phyloP scores from a whole-genome alignment of 164 flowering plant species.

The Dillenia turbinata region DNA sequence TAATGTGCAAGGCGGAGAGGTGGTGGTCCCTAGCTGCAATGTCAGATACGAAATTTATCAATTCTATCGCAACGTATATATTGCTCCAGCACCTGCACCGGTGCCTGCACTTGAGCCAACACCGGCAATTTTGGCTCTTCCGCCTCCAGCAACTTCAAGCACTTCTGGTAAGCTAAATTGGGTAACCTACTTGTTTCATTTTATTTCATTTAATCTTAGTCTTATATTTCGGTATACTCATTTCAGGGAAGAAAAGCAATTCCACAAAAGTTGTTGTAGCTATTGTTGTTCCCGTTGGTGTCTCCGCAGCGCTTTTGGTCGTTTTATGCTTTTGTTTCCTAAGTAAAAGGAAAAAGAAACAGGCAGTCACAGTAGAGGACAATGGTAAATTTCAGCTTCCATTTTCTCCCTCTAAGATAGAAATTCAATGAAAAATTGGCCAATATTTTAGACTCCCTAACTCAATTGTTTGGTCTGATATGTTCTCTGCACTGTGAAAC shows the following conservation, averaged over 20 bases:
- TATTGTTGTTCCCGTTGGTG: slow-evolving; percentile 17
- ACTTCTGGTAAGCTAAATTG: too few species aligned
- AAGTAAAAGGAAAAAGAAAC: slow-evolving; percentile 1
- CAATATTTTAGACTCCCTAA: too few species aligned
- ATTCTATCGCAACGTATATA: slow-evolving; percentile 12
- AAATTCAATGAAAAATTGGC: too few species aligned
- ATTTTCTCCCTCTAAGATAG: too few species aligned
- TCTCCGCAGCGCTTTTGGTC: slow-evolving; percentile 5
- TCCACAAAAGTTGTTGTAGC: slow-evolving; percentile 9
- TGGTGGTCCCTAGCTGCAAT: slow-evolving; percentile 28
- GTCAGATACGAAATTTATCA: slow-evolving; percentile 27
- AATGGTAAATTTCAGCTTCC: too few species aligned
- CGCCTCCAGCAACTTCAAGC: too few species aligned
- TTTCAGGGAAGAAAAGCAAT: slow-evolving; percentile 7
- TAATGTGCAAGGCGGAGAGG: slow-evolving; percentile 19
- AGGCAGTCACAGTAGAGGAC: too few species aligned
- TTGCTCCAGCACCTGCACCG: slow-evolving; percentile 11
- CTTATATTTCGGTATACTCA: background rate
- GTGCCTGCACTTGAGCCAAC: background rate
- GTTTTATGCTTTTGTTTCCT: slow-evolving; percentile 2
- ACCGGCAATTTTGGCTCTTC: too few species aligned
- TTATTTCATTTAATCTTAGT: too few species aligned
- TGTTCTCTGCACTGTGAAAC: background rate
- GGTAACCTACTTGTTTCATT: too few species aligned
- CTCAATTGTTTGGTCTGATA: background rate